Conservation (phyloP, 805 yeast genomes). For the Maudiozyma bulderi region DNA sequence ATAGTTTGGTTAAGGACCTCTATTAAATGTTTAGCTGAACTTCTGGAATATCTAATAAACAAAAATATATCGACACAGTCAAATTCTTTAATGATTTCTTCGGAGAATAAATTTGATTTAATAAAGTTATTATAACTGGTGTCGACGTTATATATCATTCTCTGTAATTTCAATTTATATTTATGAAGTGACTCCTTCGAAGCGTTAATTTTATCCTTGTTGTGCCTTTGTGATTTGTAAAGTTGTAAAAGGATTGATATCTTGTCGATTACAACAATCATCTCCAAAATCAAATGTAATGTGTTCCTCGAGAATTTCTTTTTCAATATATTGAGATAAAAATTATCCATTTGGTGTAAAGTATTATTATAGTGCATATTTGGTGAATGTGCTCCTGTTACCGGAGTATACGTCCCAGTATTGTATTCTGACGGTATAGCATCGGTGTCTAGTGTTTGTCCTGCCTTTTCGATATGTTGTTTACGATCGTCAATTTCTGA, state of each 20-base stretch:
- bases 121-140: conserved; percentile 30
- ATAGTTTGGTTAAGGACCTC: conserved; percentile 18
- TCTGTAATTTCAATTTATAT: conserved; percentile 13
- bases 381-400: neutral
- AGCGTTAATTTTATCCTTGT: conserved; percentile 2
- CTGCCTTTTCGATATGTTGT: neutral
- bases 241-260: conserved; percentile 12
- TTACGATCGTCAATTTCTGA: neutral
- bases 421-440: neutral
- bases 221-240: conserved; percentile 1
- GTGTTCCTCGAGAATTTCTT: conserved; percentile 27
- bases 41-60: conserved; percentile 33
- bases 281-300: conserved; percentile 24
- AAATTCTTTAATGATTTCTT: conserved; percentile 29
- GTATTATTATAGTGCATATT: neutral
- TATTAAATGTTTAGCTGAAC: conserved; percentile 32
- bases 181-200: conserved; percentile 10
- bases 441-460: neutral
- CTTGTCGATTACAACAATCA: conserved; percentile 24
- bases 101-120: conserved; percentile 28
- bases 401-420: neutral
- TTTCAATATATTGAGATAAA: conserved; percentile 27
- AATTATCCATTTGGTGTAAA: conserved; percentile 3
- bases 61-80: conserved; percentile 33
- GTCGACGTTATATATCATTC: conserved; percentile 28